Conservation (phyloP, 768 basidiomycete genomes). For the Porphyrellus cyaneotinctus region DNA sequence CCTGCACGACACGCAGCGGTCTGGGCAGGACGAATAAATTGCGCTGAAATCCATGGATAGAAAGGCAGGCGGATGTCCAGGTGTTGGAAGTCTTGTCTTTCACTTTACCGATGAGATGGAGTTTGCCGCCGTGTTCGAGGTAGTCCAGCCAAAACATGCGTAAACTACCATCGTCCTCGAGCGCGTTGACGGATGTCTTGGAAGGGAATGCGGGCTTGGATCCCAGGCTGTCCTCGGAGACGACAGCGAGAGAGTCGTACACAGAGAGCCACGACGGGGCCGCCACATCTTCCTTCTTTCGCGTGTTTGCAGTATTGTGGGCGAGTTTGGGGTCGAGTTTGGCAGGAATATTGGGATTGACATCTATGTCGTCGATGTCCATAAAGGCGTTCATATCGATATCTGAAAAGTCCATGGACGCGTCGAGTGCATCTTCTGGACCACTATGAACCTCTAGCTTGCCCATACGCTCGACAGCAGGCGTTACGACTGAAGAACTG, state of each 20-base stretch:
- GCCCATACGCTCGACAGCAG: slow-evolving; percentile 55
- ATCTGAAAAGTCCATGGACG: slow-evolving; percentile 51
- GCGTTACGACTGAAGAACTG: slow-evolving; percentile 42
- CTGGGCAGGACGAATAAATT: slow-evolving; percentile 90
- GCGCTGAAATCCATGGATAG: slow-evolving; percentile 79
- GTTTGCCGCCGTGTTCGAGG: slow-evolving; percentile 76
- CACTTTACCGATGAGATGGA: slow-evolving; percentile 90
- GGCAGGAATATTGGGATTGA: slow-evolving; percentile 35
- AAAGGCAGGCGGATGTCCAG: slow-evolving; percentile 85
- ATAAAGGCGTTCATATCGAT: slow-evolving; percentile 53
- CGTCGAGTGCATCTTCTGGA: slow-evolving; percentile 47
- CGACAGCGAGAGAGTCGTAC: slow-evolving; percentile 66
- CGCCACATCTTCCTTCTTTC: slow-evolving; percentile 44
- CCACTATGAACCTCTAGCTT: slow-evolving; percentile 56
- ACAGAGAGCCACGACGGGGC: slow-evolving; percentile 69
- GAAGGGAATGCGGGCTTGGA: slow-evolving; percentile 34
- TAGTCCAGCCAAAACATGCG: slow-evolving; percentile 97
- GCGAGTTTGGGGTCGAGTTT: slow-evolving; percentile 20
- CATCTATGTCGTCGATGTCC: slow-evolving; percentile 54
- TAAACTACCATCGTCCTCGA: slow-evolving; percentile 82
- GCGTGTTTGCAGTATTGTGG: slow-evolving; percentile 5
- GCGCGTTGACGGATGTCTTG: slow-evolving; percentile 47
- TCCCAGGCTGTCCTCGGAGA: slow-evolving; percentile 58
- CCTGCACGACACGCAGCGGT: slow-evolving; percentile 47
- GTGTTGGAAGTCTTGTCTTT: slow-evolving; percentile 62